Conservation (phyloP, 257 asterid species). For the Solanum tarapatanum region DNA sequence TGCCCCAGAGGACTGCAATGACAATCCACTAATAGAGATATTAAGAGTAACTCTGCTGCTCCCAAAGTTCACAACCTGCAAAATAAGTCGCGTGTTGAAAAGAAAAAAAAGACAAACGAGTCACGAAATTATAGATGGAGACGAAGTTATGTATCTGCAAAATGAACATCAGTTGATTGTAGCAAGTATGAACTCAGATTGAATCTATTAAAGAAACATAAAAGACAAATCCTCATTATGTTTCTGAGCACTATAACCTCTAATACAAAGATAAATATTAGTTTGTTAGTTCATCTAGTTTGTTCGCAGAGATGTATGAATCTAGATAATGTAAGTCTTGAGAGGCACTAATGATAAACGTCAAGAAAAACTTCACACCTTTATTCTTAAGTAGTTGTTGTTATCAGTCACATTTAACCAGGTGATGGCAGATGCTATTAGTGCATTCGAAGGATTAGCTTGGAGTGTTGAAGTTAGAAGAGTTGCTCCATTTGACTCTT, state of each 20-base stretch:
- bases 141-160: not conserved
- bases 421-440: conserved; percentile 60
- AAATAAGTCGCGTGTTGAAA: not conserved
- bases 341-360: not conserved
- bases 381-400: conserved; percentile 31
- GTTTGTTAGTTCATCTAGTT: not conserved
- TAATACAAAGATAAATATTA: not conserved
- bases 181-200: not conserved
- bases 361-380: conserved; percentile 25
- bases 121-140: not conserved
- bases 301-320: not conserved
- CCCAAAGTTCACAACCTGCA: conserved; percentile 65
- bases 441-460: conserved; percentile 29
- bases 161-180: not conserved
- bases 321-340: not conserved
- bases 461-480: conserved; percentile 54
- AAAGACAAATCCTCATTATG: not conserved
- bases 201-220: not conserved
- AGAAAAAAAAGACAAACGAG: not conserved
- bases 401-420: conserved; percentile 37
- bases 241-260: not conserved
- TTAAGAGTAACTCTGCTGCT: conserved; percentile 26
- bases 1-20: conserved; percentile 35
- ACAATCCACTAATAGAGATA: conserved; percentile 36
- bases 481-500: conserved; percentile 79